Base-by-base conservation (phyloP, 192 early-diverging fungal species). In the Umbelopsis vinacea region DNA sequence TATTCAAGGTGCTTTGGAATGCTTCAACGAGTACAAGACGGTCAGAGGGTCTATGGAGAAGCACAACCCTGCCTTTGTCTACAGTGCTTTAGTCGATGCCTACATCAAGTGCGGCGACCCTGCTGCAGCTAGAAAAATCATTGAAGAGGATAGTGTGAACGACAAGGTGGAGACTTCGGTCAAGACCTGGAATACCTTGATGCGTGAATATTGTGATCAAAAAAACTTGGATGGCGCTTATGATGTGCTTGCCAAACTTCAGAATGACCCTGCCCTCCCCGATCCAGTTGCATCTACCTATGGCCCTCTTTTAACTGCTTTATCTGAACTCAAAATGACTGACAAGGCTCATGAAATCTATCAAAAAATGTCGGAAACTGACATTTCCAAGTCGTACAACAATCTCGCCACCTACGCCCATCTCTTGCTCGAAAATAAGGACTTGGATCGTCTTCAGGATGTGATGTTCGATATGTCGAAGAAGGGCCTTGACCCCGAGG, bases 61-160 rank as follows among this genome's bases (percentile, higher is more conserved):
- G 2, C 72, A 76, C 46, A 76, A 81, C 55, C 24, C 75, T 7
- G 67, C 72, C 38, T 77, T 74, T 40, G 73, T 81, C 14, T 81
- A 81, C 66, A 77, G 74, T 71, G 71, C 79, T n/a, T 53, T 81
- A 7, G 75, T 81, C 0, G 79, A 81, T 67, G 69, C 75, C 21
- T 70, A 81, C 52, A 53, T 76, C 53, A 81, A 77, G 33, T 81
- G 79, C 40, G 48, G 68, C 35, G 54, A 66, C 19, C 46, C 74
- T 46, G 53, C 60, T 26, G 72, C 69, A 37, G 79, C 79, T 19
- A 43, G 77, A 23, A 70, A 66, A 24, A 73, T 81, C 7, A 46
- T 81, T 15, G 55, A 67, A 29, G 14, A 72, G 66, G 72, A 74
- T 38, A 81, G 77, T 73, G 40, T 69, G n/a, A 23, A 66, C 11